Base-by-base conservation (phyloP, 352 stramenopile species). In the Globisporangium ultimum region DNA sequence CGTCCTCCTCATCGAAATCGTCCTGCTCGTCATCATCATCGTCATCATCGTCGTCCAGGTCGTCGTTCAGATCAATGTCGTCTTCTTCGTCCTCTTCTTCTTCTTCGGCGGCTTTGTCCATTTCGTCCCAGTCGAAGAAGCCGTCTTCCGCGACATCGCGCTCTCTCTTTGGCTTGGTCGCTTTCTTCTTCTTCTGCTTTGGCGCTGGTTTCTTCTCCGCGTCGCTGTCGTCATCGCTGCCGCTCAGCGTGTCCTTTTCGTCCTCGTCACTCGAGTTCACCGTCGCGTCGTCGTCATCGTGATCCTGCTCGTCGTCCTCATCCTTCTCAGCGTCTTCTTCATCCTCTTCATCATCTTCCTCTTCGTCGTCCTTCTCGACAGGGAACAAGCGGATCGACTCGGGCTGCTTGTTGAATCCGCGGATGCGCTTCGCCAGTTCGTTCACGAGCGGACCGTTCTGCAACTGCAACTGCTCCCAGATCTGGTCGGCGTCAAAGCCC, bases 121-220 rank as follows among this genome's bases (percentile, higher is more conserved):
- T 94, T 63, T 94, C 84, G 28, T 92, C 84, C 84, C 84, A 94
- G 55, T 94, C 79, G 42, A 94, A 94, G 63, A 94, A 94, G 0
- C 81, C 81, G 41, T 92, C 84, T 61, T 91, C 81, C 2, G 75
- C 74, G 15, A 89, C 78, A 66, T 93, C 84, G 32, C 77, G 74
- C 50, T 64, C 50, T 60, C 80, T 87, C 69, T 87, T 89, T 20
- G 46, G 46, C 61, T 80, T 87, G 47, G 76, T 78, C 11, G 68
- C 67, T 43, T 61, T 68, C 48, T 68, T 65, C 45, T 14, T 46
- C 36, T 54, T 64, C 46, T 56, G 59, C 43, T 69, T 77, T 51
- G 18, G 48, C 18, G 48, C 15, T 36, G 52, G 55, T 54, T 72
- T 73, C 32, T 67, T 58, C 48, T 68, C 71, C 40, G 66, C 65